Conservation (phyloP, 805 yeast genomes). For the Kodamaea fukazawae region DNA sequence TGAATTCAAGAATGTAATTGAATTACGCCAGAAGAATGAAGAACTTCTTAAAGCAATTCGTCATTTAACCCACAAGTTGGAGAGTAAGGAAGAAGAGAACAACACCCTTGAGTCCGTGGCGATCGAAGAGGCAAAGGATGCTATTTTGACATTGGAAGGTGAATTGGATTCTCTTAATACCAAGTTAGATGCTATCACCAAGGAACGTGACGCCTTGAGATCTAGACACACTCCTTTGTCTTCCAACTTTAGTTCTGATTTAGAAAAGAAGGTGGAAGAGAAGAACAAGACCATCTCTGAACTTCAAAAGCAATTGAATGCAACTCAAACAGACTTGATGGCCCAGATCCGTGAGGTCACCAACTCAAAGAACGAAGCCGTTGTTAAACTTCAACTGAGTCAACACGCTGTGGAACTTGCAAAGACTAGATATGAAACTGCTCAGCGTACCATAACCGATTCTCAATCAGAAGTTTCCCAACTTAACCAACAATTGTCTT, state of each 20-base stretch:
- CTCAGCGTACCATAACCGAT: constrained; percentile 32
- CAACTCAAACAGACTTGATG: constrained; percentile 47
- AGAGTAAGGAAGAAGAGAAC: constrained; percentile 52
- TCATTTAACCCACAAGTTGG: constrained; percentile 68
- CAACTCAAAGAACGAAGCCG: constrained; percentile 38
- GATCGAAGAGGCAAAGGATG: constrained; percentile 64
- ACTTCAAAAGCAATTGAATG: constrained; percentile 37
- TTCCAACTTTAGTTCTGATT: constrained; percentile 1
- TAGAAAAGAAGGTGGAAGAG: constrained; percentile 5
- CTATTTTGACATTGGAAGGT: constrained; percentile 60
- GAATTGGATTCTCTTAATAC: constrained; percentile 52
- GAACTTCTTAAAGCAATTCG: constrained; percentile 69
- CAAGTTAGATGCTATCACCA: constrained; percentile 51
- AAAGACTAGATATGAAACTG: constrained; percentile 49
- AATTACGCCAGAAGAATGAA: constrained; percentile 70
- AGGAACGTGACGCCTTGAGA: constrained; percentile 71
- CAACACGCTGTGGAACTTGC: constrained; percentile 53
- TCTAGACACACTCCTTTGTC: no score
- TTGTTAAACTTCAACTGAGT: constrained; percentile 51
- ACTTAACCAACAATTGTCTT: constrained; percentile 18
- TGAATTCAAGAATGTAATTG: constrained; percentile 62
- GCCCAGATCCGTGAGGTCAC: constrained; percentile 27
- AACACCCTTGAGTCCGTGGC: constrained; percentile 46
- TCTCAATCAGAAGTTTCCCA: constrained; percentile 27
- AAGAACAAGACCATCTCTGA: constrained; percentile 22